These are phyloP conservation scores for Nicotiana knightiana DNA, from an alignment of 257 asterid genomes.

Conservation along the genomic window DNA sequence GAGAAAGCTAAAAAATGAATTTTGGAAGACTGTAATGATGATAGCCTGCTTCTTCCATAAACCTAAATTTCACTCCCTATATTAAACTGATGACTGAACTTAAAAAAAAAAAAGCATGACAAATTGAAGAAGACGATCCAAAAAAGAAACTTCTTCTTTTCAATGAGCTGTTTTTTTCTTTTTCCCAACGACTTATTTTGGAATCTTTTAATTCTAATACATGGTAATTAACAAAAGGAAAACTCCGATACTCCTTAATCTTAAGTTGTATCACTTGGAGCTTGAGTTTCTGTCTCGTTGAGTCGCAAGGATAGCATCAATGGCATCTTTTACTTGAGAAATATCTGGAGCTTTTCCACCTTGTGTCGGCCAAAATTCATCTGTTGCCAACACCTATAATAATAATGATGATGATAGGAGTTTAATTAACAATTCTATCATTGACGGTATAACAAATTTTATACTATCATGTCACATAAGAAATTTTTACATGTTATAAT, in stretches of 20 bases:
- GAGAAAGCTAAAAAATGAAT: background rate
- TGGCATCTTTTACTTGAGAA: constrained; percentile 79
- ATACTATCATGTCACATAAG: too few species aligned
- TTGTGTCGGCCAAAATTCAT: constrained; percentile 94
- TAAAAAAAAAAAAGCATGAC: background rate
- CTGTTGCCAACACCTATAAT: constrained; percentile 75
- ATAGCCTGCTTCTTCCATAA: background rate
- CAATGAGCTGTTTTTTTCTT: background rate
- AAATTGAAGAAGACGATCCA: background rate
- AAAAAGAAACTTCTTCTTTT: background rate
- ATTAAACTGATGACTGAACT: background rate
- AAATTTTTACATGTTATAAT: too few species aligned
- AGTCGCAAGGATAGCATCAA: constrained; percentile 76
- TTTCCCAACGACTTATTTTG: background rate
- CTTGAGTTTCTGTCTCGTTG: constrained; percentile 57
- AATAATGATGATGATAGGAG: background rate
- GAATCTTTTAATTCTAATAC: background rate
- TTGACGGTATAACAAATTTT: background rate
- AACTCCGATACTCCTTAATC: background rate
- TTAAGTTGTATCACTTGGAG: constrained; percentile 16
- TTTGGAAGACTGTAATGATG: background rate
- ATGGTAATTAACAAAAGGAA: background rate
- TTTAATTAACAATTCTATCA: background rate
- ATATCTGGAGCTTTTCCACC: constrained; percentile 82
- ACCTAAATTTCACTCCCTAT: background rate